Evolutionary conservation across 371 early-diverging fungal genomes (phyloP), one percentile per base, ranked within the genome.

Genomic region (Thermomucor indicae-seudaticae): DNA sequence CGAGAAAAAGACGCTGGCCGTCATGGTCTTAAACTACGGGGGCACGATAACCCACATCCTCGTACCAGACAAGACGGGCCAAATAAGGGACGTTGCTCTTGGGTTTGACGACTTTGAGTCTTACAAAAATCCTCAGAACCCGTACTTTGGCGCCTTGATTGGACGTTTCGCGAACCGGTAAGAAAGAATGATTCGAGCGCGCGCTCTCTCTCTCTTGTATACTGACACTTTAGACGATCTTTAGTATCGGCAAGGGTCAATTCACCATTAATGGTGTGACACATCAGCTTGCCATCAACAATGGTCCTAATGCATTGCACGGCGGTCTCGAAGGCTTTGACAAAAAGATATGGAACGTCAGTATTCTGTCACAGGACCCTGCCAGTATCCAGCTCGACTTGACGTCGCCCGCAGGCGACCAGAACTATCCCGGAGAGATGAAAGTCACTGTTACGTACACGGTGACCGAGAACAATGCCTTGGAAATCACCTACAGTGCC

Each of bases 111-210:
- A 67, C 34, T 67, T 54, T 51, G 70, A 75, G 31, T 48, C 51
- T 24, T 75, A 75, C 47, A 65, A 65, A 19, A 41, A 60, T 5
- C 51, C 67, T n/a, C 29, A 53, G 4, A 72, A 75, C 38, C 72
- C 68, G 34, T 75, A 65, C 27, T 72, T 72, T 56, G 76, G 76
- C 35, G 72, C 76, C 30, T 41, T 67, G 25, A 53, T 75, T n/a
- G 76, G 76, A 38, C 67, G 76, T 39, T 75, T 50, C 43, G 76
- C 66, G n/a, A 75, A 75, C 54, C 63, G 75, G 73, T 72, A 66
- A 59, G 28, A 16, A 11, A 35, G 23, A n/a, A 16, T 28, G 45
- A 14, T 28, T 2, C 4, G 14, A 17, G 30, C 30, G 32, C 6
- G n/a, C 20, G 24, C 11, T 37, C 28, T 32, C 24, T 27, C 31